Conservation (phyloP, 768 basidiomycete species). For the Lactarius pseudohatsudake region DNA sequence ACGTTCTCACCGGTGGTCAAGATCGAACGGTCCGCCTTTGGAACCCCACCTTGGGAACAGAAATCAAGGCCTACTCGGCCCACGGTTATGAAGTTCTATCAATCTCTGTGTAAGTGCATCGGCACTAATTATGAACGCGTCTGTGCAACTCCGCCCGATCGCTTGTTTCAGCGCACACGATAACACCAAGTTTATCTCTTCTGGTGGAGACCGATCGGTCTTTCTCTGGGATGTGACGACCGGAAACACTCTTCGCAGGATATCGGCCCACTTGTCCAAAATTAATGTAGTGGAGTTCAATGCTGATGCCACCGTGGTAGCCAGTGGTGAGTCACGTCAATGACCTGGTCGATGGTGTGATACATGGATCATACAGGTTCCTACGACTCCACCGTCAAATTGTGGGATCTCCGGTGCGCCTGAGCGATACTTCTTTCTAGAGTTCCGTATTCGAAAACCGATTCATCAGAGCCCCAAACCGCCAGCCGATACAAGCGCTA, state of each 20-base stretch:
- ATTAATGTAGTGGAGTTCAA: slow-evolving; percentile 92
- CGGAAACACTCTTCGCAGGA: slow-evolving; percentile 77
- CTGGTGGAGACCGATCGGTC: slow-evolving; percentile 89
- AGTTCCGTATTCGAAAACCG: slow-evolving; percentile 1
- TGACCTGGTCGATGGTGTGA: slow-evolving; percentile 14
- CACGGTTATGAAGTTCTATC: slow-evolving; percentile 97
- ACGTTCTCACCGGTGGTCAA: slow-evolving; percentile 90
- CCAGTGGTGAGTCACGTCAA: slow-evolving; percentile 63
- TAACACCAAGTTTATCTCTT: slow-evolving; percentile 91
- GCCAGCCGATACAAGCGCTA: slow-evolving; percentile 86
- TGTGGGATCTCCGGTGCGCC: slow-evolving; percentile 88
- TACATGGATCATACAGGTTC: slow-evolving; percentile 55
- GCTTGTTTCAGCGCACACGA: slow-evolving; percentile 68
- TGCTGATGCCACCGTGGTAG: slow-evolving; percentile 79
- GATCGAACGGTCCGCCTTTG: slow-evolving; percentile 88
- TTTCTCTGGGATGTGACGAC: slow-evolving; percentile 96
- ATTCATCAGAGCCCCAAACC: slow-evolving; percentile 58
- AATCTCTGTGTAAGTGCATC: slow-evolving; percentile 72
- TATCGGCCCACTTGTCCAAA: slow-evolving; percentile 88
- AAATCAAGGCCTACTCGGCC: slow-evolving; percentile 87
- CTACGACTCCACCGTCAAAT: slow-evolving; percentile 84
- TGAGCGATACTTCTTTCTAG: not conserved
- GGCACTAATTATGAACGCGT: not conserved
- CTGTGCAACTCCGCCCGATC: slow-evolving; percentile 3
- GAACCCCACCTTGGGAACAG: slow-evolving; percentile 83